A percentile compares a stretch with the other conserved stretches of the same genome.
Conservation (phyloP, 176 grass and related monocot genomes). For the Alloteropsis semialata region DNA sequence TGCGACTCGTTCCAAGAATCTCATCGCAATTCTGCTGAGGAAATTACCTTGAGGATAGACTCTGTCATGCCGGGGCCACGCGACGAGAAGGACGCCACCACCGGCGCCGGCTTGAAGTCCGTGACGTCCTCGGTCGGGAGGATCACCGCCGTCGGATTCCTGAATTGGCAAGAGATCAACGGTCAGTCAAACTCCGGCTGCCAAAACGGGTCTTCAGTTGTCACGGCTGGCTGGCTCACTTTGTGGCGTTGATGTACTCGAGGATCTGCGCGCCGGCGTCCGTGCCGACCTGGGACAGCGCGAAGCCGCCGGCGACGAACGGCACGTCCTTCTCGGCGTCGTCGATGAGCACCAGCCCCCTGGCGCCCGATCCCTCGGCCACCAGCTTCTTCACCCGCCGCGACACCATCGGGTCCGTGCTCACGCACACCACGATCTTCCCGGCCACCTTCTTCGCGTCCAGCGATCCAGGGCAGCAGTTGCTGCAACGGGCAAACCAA, state of each 20-base stretch:
- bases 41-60: slow-evolving; percentile 72
- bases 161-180: slow-evolving; percentile 6
- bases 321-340: slow-evolving; percentile 60
- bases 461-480: slow-evolving; percentile 91
- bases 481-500: slow-evolving; percentile 21
- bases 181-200: neutral
- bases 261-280: slow-evolving; percentile 82
- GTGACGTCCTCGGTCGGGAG: slow-evolving; percentile 57
- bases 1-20: neutral
- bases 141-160: slow-evolving; percentile 75
- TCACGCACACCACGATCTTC: slow-evolving; percentile 82
- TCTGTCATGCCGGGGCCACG: slow-evolving; percentile 80
- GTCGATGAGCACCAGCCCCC: slow-evolving; percentile 74
- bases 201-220: neutral
- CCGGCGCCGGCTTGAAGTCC: slow-evolving; percentile 75
- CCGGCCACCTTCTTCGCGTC: slow-evolving; percentile 71
- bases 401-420: slow-evolving; percentile 60
- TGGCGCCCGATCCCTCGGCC: slow-evolving; percentile 50
- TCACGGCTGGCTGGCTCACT: slow-evolving; percentile 39
- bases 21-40: neutral
- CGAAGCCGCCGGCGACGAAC: slow-evolving; percentile 73
- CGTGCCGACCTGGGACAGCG: slow-evolving; percentile 67
- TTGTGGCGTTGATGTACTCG: slow-evolving; percentile 79
- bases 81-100: slow-evolving; percentile 78
- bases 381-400: slow-evolving; percentile 81